Evolutionary conservation across 306 rosid species (phyloP), one percentile per base, ranked within the genome.

Genomic region (Cucumis cinereus): DNA sequence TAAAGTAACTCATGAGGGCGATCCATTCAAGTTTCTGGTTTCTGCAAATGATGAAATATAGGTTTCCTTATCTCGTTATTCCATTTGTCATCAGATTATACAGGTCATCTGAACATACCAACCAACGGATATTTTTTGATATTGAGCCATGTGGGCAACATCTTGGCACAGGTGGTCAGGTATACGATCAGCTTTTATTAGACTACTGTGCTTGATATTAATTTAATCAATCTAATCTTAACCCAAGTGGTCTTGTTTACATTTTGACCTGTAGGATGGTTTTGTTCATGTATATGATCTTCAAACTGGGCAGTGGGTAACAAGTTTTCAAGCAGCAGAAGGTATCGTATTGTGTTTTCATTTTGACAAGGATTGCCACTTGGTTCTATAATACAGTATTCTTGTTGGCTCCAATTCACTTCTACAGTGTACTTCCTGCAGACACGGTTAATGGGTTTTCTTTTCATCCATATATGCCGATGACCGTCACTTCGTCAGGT

Each of bases 151-250:
- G 82, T 35, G 97, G 97, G 47, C 87, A 62, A 82, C 81, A 89
- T 85, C 99, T 94, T 78, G 91, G 93, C 77, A 89, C 99, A 3
- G 99, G 99, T 66, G 99, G 99, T 77, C 99, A 94, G 99, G 98
- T 91, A 85, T 61, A 40, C 22, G 70, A 50, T 30, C 77, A 77
- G 59, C 38, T 77, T 82, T 73, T 66, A 53, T 73, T 24, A 50
- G 74, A 17, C 23, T 72, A 79, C 17, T 10, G 14, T 77, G 52
- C 62, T 63, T 53, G 14, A 20, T 74, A 9, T 59, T 47, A 6
- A 47, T 24, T 69, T 70, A 26, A 26, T 71, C 55, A 23, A 41
- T 49, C 63, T 33, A 23, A 41, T 49, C 63, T 33, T 40, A 17
- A 57, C 58, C 43, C 28, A 17, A 57, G 50, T 41, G 35, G 47